phyloP scores from a whole-genome alignment of 495 filamentous ascomycete genomes.

The Pyrenopolyporus hunteri region DNA sequence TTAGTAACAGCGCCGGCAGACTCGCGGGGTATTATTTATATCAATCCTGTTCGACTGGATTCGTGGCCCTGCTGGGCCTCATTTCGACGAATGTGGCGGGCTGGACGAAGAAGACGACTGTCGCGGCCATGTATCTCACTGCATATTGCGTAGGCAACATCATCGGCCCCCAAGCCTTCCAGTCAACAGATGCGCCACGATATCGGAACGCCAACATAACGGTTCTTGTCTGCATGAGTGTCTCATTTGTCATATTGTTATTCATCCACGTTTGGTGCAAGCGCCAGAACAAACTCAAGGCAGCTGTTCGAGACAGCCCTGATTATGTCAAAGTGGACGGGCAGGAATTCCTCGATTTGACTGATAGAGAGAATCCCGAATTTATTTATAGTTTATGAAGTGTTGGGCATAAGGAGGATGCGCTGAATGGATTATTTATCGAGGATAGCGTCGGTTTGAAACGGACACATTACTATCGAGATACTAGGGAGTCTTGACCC shows the following conservation, averaged over 20 bases:
- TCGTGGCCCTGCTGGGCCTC: slow-evolving; percentile 63
- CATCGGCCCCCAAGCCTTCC: slow-evolving; percentile 49
- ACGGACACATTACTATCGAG: no score
- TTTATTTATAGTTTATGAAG: slow-evolving; percentile 68
- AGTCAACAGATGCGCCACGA: slow-evolving; percentile 54
- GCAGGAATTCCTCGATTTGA: slow-evolving; percentile 69
- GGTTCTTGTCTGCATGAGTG: slow-evolving; percentile 67
- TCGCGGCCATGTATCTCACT: slow-evolving; percentile 73
- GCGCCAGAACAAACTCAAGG: slow-evolving; percentile 66
- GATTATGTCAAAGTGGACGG: slow-evolving; percentile 70
- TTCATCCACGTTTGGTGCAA: slow-evolving; percentile 70
- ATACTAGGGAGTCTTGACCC: background rate
- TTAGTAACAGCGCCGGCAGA: slow-evolving; percentile 62
- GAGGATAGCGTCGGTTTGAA: background rate
- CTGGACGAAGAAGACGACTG: slow-evolving; percentile 78
- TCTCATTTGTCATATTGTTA: slow-evolving; percentile 60
- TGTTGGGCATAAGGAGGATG: background rate
- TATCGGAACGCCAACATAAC: slow-evolving; percentile 74
- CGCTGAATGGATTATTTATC: background rate
- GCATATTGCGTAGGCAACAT: slow-evolving; percentile 67
- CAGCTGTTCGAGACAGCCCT: slow-evolving; percentile 55
- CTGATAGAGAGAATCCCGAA: slow-evolving; percentile 70
- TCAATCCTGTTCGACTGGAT: slow-evolving; percentile 62
- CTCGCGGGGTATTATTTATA: slow-evolving; percentile 71
- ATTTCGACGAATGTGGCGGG: slow-evolving; percentile 71